Evolutionary conservation across 208 protist species (phyloP).

Genomic region (Borovskyia barvae): DNA sequence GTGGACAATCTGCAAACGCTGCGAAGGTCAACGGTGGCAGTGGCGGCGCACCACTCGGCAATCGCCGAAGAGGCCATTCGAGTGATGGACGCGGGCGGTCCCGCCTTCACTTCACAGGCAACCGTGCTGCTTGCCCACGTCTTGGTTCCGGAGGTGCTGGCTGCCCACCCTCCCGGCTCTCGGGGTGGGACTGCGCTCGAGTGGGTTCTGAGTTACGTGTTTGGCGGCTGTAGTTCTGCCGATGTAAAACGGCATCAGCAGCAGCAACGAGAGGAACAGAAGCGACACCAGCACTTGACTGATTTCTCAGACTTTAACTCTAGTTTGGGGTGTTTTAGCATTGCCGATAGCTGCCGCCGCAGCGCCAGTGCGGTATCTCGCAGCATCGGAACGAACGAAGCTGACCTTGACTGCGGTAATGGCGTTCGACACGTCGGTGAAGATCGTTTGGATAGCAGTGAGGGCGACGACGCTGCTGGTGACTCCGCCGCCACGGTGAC

Average conservation of each 20-base stretch:
- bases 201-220: constrained; percentile 47
- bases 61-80: constrained; percentile 38
- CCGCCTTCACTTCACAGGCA: constrained; percentile 44
- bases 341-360: constrained; percentile 21
- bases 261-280: too few relatives aligned
- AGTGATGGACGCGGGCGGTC: constrained; percentile 33
- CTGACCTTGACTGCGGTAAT: too few relatives aligned
- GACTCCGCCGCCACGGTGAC: too few relatives aligned
- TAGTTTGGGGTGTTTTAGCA: constrained; percentile 23
- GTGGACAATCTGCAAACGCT: constrained; percentile 29
- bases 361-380: constrained; percentile 6
- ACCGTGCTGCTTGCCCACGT: constrained; percentile 59
- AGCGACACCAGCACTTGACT: constrained; percentile 11
- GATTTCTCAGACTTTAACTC: constrained; percentile 4
- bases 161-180: constrained; percentile 38
- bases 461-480: constrained; percentile 1
- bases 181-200: constrained; percentile 40
- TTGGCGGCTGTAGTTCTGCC: constrained; percentile 34
- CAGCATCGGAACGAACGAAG: constrained; percentile 10
- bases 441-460: constrained; percentile 11
- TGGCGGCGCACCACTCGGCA: constrained; percentile 36
- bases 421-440: constrained; percentile 8
- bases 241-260: constrained; percentile 36
- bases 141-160: constrained; percentile 42
- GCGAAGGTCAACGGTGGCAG: constrained; percentile 23